A percentile compares a stretch with the other conserved stretches of the same genome.
phyloP scores from a whole-genome alignment of 1,284 basidiomycete genomes.

The Rhodotorula sp. region DNA sequence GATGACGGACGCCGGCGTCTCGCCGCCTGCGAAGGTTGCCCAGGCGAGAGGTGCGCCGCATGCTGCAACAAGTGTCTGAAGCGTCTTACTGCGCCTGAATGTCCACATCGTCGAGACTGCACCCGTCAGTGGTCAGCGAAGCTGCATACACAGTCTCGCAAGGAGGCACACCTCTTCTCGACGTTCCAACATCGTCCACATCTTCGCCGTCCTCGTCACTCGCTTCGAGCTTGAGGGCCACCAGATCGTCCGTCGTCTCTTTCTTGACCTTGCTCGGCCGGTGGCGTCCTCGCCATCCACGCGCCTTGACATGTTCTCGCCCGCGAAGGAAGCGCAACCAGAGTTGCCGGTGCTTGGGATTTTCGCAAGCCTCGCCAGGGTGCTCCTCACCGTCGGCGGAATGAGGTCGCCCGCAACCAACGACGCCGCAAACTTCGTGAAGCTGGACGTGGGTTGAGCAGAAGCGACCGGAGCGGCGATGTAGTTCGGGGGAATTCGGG shows the following conservation, averaged over 20 bases:
- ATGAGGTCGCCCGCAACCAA: background rate
- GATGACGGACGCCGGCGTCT: constrained; percentile 5
- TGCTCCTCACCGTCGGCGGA: background rate
- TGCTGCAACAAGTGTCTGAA: constrained; percentile 24
- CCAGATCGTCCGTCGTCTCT: too few species aligned
- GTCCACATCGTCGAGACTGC: constrained; percentile 10
- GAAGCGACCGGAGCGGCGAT: constrained; percentile 13
- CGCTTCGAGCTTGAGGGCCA: background rate
- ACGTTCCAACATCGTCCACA: too few species aligned
- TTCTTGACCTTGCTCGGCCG: background rate
- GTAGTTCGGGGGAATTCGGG: constrained; percentile 9
- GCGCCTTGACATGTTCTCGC: background rate
- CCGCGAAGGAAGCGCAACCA: background rate
- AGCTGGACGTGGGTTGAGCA: constrained; percentile 5
- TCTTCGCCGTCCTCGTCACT: too few species aligned
- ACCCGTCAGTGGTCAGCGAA: too few species aligned
- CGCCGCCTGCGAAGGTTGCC: constrained; percentile 13
- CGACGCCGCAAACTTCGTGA: constrained; percentile 16
- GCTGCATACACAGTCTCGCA: background rate
- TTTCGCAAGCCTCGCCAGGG: constrained; percentile 10
- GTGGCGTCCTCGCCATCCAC: background rate
- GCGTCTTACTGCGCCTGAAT: constrained; percentile 6
- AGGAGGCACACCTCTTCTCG: background rate
- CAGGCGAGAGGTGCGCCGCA: constrained; percentile 28
- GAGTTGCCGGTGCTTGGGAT: background rate